These are phyloP conservation scores for Nigrospora sphaerica DNA, from an alignment of 2,329 filamentous ascomycete genomes.

Conservation along the genomic window DNA sequence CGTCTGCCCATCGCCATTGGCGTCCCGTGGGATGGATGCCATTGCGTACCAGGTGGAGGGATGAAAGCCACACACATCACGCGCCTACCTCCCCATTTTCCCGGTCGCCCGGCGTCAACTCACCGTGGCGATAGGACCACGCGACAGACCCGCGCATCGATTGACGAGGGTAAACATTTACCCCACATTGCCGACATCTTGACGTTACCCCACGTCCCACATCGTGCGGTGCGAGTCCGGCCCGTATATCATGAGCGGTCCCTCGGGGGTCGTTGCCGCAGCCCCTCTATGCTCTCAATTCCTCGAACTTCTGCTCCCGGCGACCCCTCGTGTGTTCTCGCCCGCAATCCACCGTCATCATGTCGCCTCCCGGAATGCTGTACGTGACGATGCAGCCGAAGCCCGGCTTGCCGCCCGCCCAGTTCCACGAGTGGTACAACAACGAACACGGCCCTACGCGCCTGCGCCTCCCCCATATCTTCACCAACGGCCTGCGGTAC, in stretches of 20 bases:
- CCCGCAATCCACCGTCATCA: constrained; percentile 10
- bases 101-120: no score
- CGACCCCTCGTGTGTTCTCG: not conserved
- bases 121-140: no score
- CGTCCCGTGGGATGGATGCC: no score
- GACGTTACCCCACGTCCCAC: not conserved
- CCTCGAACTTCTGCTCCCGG: not conserved
- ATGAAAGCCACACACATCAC: no score
- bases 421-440: constrained; percentile 92
- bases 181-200: not conserved
- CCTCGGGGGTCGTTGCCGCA: no score
- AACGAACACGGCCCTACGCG: constrained; percentile 84
- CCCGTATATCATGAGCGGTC: not conserved
- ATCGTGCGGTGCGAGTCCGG: not conserved
- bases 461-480: constrained; percentile 67
- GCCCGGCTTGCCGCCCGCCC: constrained; percentile 53
- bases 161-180: not conserved
- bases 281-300: not conserved
- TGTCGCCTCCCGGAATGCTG: constrained; percentile 60
- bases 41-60: no score
- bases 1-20: no score
- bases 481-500: constrained; percentile 73
- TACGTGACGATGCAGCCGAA: constrained; percentile 83
- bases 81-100: no score
- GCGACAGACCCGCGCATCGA: no score